Base-by-base conservation (phyloP, 2,329 filamentous ascomycete genomes). In the Rutstroemia sp. region DNA sequence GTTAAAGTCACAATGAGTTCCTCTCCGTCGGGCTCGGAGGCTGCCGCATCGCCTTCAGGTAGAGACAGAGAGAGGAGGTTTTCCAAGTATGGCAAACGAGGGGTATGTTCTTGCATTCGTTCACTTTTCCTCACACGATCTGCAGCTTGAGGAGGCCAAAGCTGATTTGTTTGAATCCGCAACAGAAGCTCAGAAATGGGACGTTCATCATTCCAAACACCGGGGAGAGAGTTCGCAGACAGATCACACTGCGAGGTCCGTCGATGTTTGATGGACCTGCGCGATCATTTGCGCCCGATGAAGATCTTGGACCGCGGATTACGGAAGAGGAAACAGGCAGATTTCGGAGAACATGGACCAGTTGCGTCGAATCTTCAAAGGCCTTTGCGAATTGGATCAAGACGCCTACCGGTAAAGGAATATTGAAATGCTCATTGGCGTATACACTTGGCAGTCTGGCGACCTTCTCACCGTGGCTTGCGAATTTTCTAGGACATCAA, bases 371-470 rank as follows among this genome's bases (percentile, higher is more conserved):
- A 49, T 67, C 70, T 45, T 64, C 69, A 30, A 64, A 71, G 25
- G 70, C 70, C 58, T 67, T 79, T 49, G 79, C 81, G 71, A 67
- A 71, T 57, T 94, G 90, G 76, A 67, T 85, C 6, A 75, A 79
- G 39, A 92, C 90, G 0, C 84, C 87, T 37, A 85, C 81, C 37
- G 92, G 90, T 5, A 85, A 86, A 58, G 87, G 86, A 41, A 88
- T 96, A 53, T 75, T 96, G 66, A 96, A 96, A 73, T 96, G 91
- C 75, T 92, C 90, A 34, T 73, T 96, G 59, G 92, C 92, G 46
- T 96, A 96, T 72, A 75, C 95, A 4, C 72, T 96, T 37, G 92
- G 89, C 18, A 95, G 89, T 63, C 76, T 95, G 71, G 90, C 86
- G 38, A 96, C 92, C 0, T 94, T 96, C 65, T 85, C 90, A 60